These are phyloP conservation scores for Zymoseptoria crescenta DNA, from an alignment of 2,329 filamentous ascomycete species.

Conservation along the genomic window DNA sequence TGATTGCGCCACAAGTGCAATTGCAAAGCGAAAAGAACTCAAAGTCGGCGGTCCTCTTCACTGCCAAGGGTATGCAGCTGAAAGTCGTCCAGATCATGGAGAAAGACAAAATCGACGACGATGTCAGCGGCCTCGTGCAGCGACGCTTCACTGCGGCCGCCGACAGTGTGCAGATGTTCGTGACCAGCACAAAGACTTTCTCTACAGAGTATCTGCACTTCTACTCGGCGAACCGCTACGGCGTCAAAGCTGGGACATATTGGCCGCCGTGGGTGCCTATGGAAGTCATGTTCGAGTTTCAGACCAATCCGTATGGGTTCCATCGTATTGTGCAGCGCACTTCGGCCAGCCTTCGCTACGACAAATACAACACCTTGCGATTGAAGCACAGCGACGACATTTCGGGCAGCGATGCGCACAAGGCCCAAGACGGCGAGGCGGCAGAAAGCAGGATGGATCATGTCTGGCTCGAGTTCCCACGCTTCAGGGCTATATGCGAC, in stretches of 20 bases:
- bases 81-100: conserved; percentile 98
- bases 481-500: conserved; percentile 89
- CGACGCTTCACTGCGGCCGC: conserved; percentile 88
- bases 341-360: conserved; percentile 85
- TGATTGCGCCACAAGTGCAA: conserved; percentile 97
- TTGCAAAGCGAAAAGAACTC: conserved; percentile 97
- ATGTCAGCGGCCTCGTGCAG: conserved; percentile 90
- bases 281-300: conserved; percentile 97
- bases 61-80: conserved; percentile 94
- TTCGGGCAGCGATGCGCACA: conserved; percentile 49
- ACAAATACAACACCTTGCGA: conserved; percentile 96
- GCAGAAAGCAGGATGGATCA: conserved; percentile 76
- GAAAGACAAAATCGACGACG: conserved; percentile 82
- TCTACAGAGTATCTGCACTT: conserved; percentile 75
- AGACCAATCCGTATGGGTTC: conserved; percentile 92
- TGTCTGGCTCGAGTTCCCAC: conserved; percentile 92
- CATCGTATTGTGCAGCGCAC: conserved; percentile 95
- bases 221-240: conserved; percentile 91
- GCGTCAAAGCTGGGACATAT: conserved; percentile 70
- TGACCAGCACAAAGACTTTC: conserved; percentile 89
- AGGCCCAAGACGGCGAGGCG: conserved; percentile 35
- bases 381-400: conserved; percentile 97
- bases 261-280: conserved; percentile 99
- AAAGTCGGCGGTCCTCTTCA: conserved; percentile 92
- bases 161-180: conserved; percentile 97